Evolutionary conservation across 208 protist species (phyloP).

Genomic region (Crithidia thermophila): DNA sequence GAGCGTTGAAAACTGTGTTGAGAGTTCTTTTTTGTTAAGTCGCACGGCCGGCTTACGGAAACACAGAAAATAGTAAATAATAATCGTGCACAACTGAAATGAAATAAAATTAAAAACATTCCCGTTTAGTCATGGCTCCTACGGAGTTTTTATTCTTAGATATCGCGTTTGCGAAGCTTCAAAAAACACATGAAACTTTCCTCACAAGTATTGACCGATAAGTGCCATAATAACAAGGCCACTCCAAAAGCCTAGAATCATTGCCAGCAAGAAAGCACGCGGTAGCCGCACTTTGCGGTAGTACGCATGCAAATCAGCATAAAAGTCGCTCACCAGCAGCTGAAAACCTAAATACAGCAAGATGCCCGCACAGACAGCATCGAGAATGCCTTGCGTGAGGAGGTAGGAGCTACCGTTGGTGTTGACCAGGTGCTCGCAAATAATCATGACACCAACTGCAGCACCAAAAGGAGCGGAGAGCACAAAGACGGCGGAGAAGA

Average conservation of each 20-base stretch:
- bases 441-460: conserved; percentile 31
- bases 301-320: conserved; percentile 31
- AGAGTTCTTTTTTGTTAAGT: too few relatives aligned
- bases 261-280: conserved; percentile 20
- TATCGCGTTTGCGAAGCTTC: neutral
- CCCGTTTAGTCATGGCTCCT: too few relatives aligned
- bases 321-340: conserved; percentile 64
- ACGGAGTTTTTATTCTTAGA: too few relatives aligned
- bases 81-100: too few relatives aligned
- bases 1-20: too few relatives aligned
- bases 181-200: neutral
- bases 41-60: too few relatives aligned
- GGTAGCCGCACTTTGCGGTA: conserved; percentile 12
- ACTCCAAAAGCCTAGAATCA: conserved; percentile 48
- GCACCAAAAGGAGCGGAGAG: conserved; percentile 59
- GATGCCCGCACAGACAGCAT: conserved; percentile 62
- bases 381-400: conserved; percentile 45
- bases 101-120: neutral
- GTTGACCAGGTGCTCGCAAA: conserved; percentile 32
- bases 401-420: conserved; percentile 41
- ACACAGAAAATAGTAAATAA: too few relatives aligned
- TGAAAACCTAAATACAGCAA: conserved; percentile 67
- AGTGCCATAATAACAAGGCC: conserved; percentile 46
- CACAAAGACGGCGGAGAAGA: conserved; percentile 46
- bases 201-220: conserved; percentile 38